Evolutionary conservation across 2,329 filamentous ascomycete genomes (phyloP).

Genomic region (Dothideomycetes sp.): DNA sequence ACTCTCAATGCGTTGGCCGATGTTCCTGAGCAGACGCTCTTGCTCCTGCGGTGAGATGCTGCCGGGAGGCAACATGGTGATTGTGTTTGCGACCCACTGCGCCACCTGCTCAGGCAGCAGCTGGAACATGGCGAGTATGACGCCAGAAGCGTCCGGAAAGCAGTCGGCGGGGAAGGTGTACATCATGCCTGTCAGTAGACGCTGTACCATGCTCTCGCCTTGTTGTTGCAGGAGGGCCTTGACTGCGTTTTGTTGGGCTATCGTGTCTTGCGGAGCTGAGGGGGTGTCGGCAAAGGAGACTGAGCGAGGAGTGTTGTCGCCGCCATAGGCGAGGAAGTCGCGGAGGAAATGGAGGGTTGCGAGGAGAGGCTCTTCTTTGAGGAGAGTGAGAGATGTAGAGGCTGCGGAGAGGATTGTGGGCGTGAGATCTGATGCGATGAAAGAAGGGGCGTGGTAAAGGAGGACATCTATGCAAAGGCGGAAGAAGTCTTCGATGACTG

Average conservation of each 20-base stretch:
- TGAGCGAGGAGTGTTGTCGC: constrained; percentile 49
- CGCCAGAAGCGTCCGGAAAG: constrained; percentile 86
- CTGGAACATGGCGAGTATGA: constrained; percentile 83
- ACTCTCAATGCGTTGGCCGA: constrained; percentile 60
- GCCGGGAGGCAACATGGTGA: constrained; percentile 72
- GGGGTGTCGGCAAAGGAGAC: constrained; percentile 48
- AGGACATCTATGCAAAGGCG: constrained; percentile 83
- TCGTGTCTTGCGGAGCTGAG: constrained; percentile 47
- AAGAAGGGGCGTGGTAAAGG: constrained; percentile 79
- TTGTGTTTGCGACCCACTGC: constrained; percentile 71
- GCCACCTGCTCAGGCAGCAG: constrained; percentile 70
- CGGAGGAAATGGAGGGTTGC: constrained; percentile 88
- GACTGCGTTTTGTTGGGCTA: constrained; percentile 62
- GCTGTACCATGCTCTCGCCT: constrained; percentile 68
- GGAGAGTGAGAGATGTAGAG: constrained; percentile 72
- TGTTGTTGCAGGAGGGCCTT: constrained; percentile 58
- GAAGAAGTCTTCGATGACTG: constrained; percentile 97
- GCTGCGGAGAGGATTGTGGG: constrained; percentile 78
- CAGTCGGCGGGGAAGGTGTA: constrained; percentile 94
- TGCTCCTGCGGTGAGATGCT: constrained; percentile 72
- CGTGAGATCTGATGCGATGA: constrained; percentile 70
- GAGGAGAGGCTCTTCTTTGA: constrained; percentile 84
- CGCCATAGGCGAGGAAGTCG: constrained; percentile 81
- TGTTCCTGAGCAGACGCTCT: constrained; percentile 67
- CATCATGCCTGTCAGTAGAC: constrained; percentile 96